Conservation (phyloP, 176 grass and related monocot genomes). For the Rhynchospora breviuscula region DNA sequence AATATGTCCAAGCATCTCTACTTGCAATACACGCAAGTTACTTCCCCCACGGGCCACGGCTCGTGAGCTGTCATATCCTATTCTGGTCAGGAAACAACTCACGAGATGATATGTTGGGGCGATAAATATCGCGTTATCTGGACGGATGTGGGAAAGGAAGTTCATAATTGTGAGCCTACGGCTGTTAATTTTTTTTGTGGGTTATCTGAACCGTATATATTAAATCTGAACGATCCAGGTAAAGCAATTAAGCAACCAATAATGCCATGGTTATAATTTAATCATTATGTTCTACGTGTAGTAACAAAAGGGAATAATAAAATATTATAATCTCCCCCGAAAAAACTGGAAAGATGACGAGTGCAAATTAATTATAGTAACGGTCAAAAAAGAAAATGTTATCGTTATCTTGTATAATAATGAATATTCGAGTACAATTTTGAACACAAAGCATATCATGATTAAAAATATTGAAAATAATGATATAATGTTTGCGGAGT, state of each 20-base stretch:
- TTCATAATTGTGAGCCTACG: neutral
- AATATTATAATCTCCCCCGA: neutral
- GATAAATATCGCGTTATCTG: neutral
- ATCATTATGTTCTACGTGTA: too few relatives aligned
- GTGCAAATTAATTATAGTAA: too few relatives aligned
- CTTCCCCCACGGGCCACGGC: neutral
- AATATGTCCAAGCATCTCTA: neutral
- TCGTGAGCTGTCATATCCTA: neutral
- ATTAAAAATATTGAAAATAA: too few relatives aligned
- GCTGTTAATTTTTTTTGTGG: too few relatives aligned
- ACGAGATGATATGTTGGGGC: neutral
- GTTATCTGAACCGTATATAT: neutral
- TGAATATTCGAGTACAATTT: too few relatives aligned
- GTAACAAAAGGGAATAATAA: too few relatives aligned
- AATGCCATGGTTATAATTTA: neutral
- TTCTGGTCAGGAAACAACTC: neutral
- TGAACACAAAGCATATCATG: too few relatives aligned
- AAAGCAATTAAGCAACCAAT: neutral
- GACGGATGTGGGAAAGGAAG: neutral
- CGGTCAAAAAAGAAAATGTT: too few relatives aligned
- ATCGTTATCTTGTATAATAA: too few relatives aligned
- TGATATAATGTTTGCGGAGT: too few relatives aligned
- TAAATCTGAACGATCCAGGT: neutral
- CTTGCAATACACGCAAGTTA: neutral
- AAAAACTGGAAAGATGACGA: neutral